Evolutionary conservation across 2,329 filamentous ascomycete genomes (phyloP), one percentile per base, ranked within the genome.

Genomic region (Bipolaris oryzae): DNA sequence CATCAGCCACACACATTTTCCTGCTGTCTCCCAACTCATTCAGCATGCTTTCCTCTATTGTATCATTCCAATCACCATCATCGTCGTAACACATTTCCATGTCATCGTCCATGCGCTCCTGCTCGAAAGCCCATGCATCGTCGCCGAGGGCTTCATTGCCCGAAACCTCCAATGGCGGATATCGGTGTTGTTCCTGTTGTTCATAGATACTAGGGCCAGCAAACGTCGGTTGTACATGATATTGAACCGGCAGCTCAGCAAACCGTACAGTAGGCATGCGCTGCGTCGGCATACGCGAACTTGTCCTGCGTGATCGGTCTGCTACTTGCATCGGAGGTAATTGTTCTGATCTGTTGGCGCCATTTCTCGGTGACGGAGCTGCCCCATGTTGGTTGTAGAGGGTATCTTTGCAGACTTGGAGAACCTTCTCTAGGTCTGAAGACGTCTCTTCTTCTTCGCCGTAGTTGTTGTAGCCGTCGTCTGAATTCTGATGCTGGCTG

Each of bases 351-450:
- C 13, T 46, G 25, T 43, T 42, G 15, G 23, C 42, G 20, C 50
- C 16, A 3, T n/a, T 57, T 34, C 34, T 53, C 34, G 43, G 50
- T 35, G 44, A 33, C 25, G 48, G 41, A 7, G 15, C 44, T 20
- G 20, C 55, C 47, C 31, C 54, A 33, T 35, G 53, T 47, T 41
- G 53, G 38, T 57, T 56, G 7, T 64, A 48, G 33, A 69, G 62
- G 1, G 56, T 59, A 16, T 67, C 50, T 25, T 72, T 64, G 53
- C 70, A 74, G 33, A 69, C 54, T 53, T 66, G 65, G 50, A 74
- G 53, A 13, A 71, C 56, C 44, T 47, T 64, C 20, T 57, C 63
- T 10, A 72, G 57, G 31, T 69, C 68, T 18, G 69, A 71, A 5
- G 70, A 71, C 5, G 46, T 56, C 20, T 59, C 54, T 38, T 58